Conservation (phyloP, 2,329 filamentous ascomycete genomes). For the Trichoderma sp. region DNA sequence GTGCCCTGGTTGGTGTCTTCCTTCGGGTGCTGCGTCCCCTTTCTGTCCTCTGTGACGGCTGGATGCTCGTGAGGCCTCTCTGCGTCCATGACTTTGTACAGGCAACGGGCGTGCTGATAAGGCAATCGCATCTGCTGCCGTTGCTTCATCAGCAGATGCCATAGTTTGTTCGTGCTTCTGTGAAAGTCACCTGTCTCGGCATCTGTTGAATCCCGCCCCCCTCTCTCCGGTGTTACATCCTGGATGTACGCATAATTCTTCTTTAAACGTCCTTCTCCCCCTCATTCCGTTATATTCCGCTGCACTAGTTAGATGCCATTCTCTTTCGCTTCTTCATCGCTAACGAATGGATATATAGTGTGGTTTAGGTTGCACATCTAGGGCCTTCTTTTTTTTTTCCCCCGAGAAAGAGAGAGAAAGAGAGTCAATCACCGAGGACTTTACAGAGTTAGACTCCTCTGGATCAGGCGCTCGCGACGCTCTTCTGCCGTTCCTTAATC, state of each 20-base stretch:
- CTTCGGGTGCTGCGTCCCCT: slow-evolving; percentile 12
- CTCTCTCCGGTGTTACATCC: slow-evolving; percentile 15
- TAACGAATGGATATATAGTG: slow-evolving; percentile 16
- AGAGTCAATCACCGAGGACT: not conserved
- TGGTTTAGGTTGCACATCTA: not conserved
- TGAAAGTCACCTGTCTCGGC: slow-evolving; percentile 10
- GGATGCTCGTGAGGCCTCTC: slow-evolving; percentile 15
- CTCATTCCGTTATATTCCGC: not conserved
- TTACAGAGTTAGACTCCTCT: not conserved
- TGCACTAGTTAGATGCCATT: not conserved
- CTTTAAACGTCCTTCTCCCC: not conserved
- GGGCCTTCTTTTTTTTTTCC: not conserved
- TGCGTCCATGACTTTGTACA: not conserved
- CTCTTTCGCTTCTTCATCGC: not conserved
- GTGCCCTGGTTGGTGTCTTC: slow-evolving; percentile 19
- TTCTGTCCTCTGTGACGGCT: slow-evolving; percentile 17
- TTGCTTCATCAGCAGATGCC: not conserved
- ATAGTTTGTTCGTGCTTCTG: not conserved
- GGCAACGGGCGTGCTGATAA: not conserved
- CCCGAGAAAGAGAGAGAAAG: not conserved
- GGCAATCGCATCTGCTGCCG: slow-evolving; percentile 3
- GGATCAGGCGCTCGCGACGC: slow-evolving; percentile 1
- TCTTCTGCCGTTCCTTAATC: slow-evolving; percentile 22
- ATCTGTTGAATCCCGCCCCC: not conserved
- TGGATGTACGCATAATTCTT: slow-evolving; percentile 3